These are phyloP conservation scores for Prototheca cutis DNA, from an alignment of 163 green algal species.

Conservation along the genomic window DNA sequence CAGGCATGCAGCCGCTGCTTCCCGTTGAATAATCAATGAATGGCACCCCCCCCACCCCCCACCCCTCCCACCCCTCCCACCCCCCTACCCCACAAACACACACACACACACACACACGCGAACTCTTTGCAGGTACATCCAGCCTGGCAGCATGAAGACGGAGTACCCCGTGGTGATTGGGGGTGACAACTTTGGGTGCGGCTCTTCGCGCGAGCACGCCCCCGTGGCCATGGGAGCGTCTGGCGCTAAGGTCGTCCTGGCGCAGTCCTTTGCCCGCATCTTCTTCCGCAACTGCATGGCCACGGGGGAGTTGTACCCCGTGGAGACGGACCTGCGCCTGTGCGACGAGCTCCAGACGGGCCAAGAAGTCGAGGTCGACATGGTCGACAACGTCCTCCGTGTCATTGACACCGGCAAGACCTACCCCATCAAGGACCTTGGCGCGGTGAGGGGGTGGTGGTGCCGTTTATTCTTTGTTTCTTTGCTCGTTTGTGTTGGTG, in stretches of 20 bases:
- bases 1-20: no score
- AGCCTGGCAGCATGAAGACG: slow-evolving; percentile 81
- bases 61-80: background rate
- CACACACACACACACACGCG: background rate
- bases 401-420: slow-evolving; percentile 67
- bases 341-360: slow-evolving; percentile 78
- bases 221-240: slow-evolving; percentile 80
- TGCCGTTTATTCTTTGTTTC: no score
- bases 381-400: slow-evolving; percentile 75
- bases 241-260: slow-evolving; percentile 70
- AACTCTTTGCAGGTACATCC: slow-evolving; percentile 13
- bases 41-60: no score
- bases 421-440: slow-evolving; percentile 56
- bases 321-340: slow-evolving; percentile 68
- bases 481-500: slow-evolving; percentile 2
- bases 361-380: slow-evolving; percentile 80
- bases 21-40: no score
- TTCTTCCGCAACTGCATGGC: slow-evolving; percentile 97
- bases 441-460: slow-evolving; percentile 58
- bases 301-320: slow-evolving; percentile 88
- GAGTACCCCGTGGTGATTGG: slow-evolving; percentile 86
- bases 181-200: slow-evolving; percentile 92
- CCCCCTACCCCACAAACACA: background rate
- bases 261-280: slow-evolving; percentile 90
- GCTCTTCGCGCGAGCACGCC: slow-evolving; percentile 86